Evolutionary conservation across 225 moss, liverwort and hornwort species (phyloP).

Genomic region (Pseudoscleropodium purum): DNA sequence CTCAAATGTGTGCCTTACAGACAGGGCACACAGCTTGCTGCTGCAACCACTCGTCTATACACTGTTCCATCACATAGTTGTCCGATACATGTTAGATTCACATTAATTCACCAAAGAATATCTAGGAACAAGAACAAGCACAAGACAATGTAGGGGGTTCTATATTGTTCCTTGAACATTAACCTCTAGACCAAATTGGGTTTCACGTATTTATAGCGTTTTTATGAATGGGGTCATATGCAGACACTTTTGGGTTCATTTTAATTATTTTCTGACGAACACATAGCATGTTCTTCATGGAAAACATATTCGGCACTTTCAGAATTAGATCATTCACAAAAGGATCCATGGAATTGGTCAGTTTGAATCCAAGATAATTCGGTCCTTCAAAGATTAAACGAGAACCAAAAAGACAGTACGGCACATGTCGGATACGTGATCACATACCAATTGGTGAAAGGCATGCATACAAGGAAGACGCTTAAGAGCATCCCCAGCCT

Average conservation of each 20-base stretch:
- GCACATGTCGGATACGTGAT: not conserved
- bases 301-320: not conserved
- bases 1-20: constrained; percentile 65
- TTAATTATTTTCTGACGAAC: not conserved
- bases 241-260: not conserved
- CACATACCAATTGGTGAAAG: constrained; percentile 50
- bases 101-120: not conserved
- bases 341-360: not conserved
- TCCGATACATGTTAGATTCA: not conserved
- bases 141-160: not conserved
- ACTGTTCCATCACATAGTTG: constrained; percentile 29
- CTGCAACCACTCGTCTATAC: constrained; percentile 80
- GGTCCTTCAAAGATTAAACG: not conserved
- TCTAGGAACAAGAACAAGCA: not conserved
- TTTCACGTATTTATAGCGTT: not conserved
- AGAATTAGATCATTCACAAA: not conserved
- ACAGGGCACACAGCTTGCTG: constrained; percentile 74
- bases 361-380: not conserved
- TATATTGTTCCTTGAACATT: not conserved
- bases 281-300: not conserved
- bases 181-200: not conserved
- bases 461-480: constrained; percentile 74
- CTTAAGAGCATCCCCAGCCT: constrained; percentile 41
- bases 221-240: not conserved
- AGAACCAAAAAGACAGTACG: not conserved